Evolutionary conservation across 2,329 filamentous ascomycete species (phyloP), one percentile per base, ranked within the genome.

Genomic region (Keithomyces neogunnii): DNA sequence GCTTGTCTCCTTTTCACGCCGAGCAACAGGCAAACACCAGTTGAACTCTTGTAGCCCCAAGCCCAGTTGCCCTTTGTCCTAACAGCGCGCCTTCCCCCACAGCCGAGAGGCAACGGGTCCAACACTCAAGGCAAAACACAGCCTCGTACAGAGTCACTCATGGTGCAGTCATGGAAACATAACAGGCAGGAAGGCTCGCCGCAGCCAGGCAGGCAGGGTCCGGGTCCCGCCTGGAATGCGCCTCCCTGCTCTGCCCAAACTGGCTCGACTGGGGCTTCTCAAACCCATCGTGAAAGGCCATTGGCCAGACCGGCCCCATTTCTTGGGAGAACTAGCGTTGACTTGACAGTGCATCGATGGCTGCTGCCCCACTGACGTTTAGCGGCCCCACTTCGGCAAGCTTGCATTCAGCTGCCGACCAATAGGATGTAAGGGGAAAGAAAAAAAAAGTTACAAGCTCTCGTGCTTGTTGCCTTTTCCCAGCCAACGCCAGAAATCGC

Each of bases 381-480:
- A 65, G 62, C 56, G 49, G 53, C 10, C 56, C 67, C 67, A 64
- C 66, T 60, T 59, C 59, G 63, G 63, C 60, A 68, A 56, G 62
- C 65, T 63, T 62, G 66, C 60, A 62, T 53, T 56, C 58, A 63
- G 56, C 52, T 56, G 47, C 57, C 56, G 57, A 51, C 67, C 67
- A 69, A 69, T 69, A 53, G 59, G 55, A 57, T 51, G 50, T 47
- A 44, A 51, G 55, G 61, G 58, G 62, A 63, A 62, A 57, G 59
- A 61, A 62, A 66, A 66, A 66, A 68, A 69, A 68, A 64, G 60
- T 66, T 62, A 51, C 56, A 67, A 65, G 64, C 67, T 63, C 47
- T 66, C 57, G 63, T 66, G 64, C 63, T 60, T 56, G 57, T 57
- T 59, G 52, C 56, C 47, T 53, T 54, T 55, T 58, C 55, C 58